Evolutionary conservation across 331 rosid species (phyloP), one percentile per base, ranked within the genome.

Genomic region (Malus hybrid): DNA sequence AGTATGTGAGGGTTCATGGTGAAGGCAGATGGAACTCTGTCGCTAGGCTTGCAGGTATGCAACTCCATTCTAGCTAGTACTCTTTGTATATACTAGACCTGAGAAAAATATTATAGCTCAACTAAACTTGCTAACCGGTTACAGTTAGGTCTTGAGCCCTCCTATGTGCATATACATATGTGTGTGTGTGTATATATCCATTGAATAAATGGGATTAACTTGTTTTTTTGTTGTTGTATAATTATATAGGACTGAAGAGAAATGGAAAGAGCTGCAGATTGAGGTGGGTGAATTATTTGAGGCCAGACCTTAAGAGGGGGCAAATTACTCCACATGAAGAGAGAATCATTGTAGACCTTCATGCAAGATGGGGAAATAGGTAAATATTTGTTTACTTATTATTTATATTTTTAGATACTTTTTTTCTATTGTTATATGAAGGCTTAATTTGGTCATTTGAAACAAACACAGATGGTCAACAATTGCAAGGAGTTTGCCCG

Each of bases 1-100:
- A 95, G 56, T 92, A 95, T 90, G 98, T 95, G 57, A 83, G 84
- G 71, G 34, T 88, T 18, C 93, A 92, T 82, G 99, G 99, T 69
- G 99, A 95, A 84, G 99, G 99, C 12, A 86, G 99, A 87, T 95
- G 99, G 99, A 95, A 90, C 82, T 95, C 98, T 72, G 98, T 95
- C 19, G 83, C 97, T 62, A 89, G 90, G 62, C 96, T 90, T 85
- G 84, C 96, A 80, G 99, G 99, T 94, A 22, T 36, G n/a, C 30
- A 74, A 39, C 28, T 26, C 57, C 19, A 26, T 14, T 32, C 46
- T 64, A 57, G 50, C 24, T 24, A 24, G 24, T 24, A 24, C 24
- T 24, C 24, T 24, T 24, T 24, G 24, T 24, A 24, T 24, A 24
- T 24, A 24, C 24, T 24, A 24, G 24, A 24, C 24, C 24, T 24